phyloP scores from a whole-genome alignment of 108 stramenopile genomes.

The Nitzschia putrida region DNA sequence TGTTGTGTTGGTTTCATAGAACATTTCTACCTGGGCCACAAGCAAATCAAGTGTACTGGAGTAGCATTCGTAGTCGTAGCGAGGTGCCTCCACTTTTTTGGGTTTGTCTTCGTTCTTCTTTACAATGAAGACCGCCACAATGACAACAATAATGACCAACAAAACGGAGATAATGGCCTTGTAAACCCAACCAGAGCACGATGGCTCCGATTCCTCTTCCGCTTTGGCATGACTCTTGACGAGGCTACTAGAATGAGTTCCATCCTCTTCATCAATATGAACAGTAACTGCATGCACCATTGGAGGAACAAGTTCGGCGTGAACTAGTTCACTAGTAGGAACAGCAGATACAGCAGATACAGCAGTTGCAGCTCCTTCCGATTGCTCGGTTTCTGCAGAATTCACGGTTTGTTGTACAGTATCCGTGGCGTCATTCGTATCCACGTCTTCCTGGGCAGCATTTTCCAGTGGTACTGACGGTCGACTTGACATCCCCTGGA shows the following conservation, averaged over 20 bases:
- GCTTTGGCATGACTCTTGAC: background rate
- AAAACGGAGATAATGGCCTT: background rate
- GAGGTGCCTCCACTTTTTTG: background rate
- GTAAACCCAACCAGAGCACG: background rate
- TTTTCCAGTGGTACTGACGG: no score
- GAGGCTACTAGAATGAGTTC: background rate
- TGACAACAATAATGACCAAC: background rate
- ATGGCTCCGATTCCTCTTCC: background rate
- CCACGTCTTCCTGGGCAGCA: no score
- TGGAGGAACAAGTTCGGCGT: constrained; percentile 12
- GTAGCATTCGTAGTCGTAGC: constrained; percentile 6
- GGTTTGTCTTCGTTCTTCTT: background rate
- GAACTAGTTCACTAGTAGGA: background rate
- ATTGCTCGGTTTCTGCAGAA: no score
- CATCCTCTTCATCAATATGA: constrained; percentile 9
- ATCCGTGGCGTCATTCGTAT: no score
- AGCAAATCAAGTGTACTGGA: constrained; percentile 12
- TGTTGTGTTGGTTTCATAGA: background rate
- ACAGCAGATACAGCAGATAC: no score
- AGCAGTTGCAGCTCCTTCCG: no score
- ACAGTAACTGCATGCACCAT: constrained; percentile 11
- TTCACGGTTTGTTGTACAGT: no score
- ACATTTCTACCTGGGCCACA: background rate
- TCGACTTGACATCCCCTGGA: no score
- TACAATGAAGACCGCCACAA: background rate